phyloP scores from a whole-genome alignment of 2,329 filamentous ascomycete genomes.

The Paraconiothyrium brasiliense region DNA sequence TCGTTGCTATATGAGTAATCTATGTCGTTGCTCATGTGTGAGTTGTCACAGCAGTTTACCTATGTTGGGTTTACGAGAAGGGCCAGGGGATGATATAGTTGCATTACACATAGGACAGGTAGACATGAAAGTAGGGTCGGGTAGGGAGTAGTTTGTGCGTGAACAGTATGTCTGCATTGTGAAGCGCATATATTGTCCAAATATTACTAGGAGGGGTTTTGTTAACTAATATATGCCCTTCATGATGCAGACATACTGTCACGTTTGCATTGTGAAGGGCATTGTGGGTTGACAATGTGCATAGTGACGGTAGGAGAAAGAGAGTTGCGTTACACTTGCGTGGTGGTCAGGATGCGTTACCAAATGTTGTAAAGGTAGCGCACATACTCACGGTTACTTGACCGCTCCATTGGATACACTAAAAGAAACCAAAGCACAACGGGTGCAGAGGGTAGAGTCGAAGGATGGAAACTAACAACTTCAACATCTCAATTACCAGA shows the following conservation, averaged over 20 bases:
- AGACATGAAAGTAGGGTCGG: background rate
- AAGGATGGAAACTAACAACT: background rate
- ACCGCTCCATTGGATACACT: background rate
- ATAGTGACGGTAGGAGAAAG: background rate
- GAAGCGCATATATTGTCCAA: background rate
- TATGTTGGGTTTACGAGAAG: background rate
- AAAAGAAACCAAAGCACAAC: background rate
- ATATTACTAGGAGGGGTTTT: too few relatives aligned
- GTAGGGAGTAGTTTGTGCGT: background rate
- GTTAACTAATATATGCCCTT: too few relatives aligned
- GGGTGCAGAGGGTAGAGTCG: background rate
- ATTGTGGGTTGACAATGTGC: background rate
- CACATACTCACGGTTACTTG: background rate
- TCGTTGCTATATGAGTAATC: background rate
- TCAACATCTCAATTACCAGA: conserved; percentile 39
- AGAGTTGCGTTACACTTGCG: background rate
- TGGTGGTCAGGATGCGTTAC: background rate
- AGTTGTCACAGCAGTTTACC: background rate
- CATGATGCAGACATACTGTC: too few relatives aligned
- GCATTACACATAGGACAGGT: background rate
- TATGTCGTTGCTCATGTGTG: background rate
- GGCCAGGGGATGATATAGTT: background rate
- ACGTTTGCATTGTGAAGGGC: background rate
- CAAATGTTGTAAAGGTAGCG: conserved; percentile 1
- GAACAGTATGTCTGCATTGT: background rate